phyloP scores from a whole-genome alignment of 2,329 filamentous ascomycete species.

The Botrytis elliptica region DNA sequence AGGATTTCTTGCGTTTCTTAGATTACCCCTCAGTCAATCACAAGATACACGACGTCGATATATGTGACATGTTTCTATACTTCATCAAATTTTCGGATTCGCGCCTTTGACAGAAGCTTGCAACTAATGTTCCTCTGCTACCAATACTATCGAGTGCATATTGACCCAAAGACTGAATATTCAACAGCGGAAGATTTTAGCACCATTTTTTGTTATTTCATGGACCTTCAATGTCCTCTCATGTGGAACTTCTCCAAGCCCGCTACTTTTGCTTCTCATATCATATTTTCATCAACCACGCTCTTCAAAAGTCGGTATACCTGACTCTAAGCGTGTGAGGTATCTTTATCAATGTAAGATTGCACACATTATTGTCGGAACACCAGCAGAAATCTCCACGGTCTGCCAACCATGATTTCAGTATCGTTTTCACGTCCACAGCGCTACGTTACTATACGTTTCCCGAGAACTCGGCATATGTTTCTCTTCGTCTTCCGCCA shows the following conservation, averaged over 20 bases:
- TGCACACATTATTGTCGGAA: not conserved
- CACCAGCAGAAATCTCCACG: not conserved
- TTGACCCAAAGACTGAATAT: not conserved
- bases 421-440: not conserved
- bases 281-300: not conserved
- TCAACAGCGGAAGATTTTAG: not conserved
- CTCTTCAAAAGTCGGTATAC: not conserved
- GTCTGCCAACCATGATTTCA: not conserved
- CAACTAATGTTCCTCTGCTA: not conserved
- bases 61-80: not conserved
- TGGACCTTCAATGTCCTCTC: not conserved
- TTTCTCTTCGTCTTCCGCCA: not conserved
- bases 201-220: not conserved
- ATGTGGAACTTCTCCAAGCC: not conserved
- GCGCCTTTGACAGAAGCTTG: not conserved
- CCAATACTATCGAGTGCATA: not conserved
- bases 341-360: not conserved
- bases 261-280: not conserved
- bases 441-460: not conserved
- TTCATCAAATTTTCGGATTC: not conserved
- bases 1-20: not conserved
- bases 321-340: not conserved
- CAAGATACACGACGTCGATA: not conserved
- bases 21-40: not conserved
- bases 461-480: not conserved